A percentile compares a stretch with the other conserved stretches of the same genome.
phyloP scores from a whole-genome alignment of 2,329 filamentous ascomycete species.

The Alternaria alternata region DNA sequence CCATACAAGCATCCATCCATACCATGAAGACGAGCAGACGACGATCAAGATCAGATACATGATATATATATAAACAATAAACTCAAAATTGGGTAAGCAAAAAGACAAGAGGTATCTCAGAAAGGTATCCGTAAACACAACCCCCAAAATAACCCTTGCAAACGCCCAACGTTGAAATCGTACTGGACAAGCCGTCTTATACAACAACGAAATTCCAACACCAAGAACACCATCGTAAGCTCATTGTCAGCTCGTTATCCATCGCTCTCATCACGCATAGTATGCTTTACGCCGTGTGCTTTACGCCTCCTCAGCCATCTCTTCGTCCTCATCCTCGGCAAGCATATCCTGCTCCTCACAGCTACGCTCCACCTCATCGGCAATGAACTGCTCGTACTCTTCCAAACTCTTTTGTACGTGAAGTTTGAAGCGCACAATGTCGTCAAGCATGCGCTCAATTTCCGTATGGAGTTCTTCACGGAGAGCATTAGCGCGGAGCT shows the following conservation, averaged over 20 bases:
- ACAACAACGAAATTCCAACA: not conserved
- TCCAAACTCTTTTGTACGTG: slow-evolving; percentile 92
- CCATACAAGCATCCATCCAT: not conserved
- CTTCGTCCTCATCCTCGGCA: slow-evolving; percentile 35
- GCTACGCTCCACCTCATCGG: slow-evolving; percentile 82
- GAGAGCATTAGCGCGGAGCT: slow-evolving; percentile 80
- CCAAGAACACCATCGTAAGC: slow-evolving; percentile 10
- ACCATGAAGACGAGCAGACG: not conserved
- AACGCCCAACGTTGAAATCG: not conserved
- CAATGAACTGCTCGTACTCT: slow-evolving; percentile 92
- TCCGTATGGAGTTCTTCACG: slow-evolving; percentile 98
- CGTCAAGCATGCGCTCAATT: slow-evolving; percentile 93
- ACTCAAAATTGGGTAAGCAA: not conserved
- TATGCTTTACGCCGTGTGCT: not conserved
- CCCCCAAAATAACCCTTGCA: not conserved
- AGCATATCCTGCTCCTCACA: slow-evolving; percentile 60
- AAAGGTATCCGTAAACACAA: slow-evolving; percentile 8
- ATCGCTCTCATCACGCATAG: not conserved
- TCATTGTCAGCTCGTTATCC: slow-evolving; percentile 2
- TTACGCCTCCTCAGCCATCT: slow-evolving; percentile 8
- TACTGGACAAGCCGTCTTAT: not conserved
- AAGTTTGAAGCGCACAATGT: slow-evolving; percentile 98
- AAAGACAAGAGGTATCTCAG: slow-evolving; percentile 16
- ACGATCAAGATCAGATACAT: slow-evolving; percentile 10
- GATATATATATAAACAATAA: slow-evolving; percentile 8